phyloP scores from a whole-genome alignment of 352 stramenopile species.

The Globisporangium takayamanum region DNA sequence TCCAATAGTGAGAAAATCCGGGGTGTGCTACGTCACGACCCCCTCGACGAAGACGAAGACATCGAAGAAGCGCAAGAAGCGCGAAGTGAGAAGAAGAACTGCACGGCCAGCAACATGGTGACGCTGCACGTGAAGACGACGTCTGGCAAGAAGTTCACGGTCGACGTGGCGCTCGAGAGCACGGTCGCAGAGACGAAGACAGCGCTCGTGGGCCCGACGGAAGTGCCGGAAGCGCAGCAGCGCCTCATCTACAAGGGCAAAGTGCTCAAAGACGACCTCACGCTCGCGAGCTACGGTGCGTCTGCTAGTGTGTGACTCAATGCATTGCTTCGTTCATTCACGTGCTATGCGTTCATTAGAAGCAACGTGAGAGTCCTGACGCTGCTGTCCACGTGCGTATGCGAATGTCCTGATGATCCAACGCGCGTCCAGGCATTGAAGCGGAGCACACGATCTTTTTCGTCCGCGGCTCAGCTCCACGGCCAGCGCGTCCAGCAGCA shows the following conservation, averaged over 20 bases:
- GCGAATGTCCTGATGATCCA: background rate
- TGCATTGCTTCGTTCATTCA: background rate
- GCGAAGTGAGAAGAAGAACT: background rate
- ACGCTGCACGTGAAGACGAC: constrained; percentile 82
- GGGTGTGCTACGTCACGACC: too few relatives aligned
- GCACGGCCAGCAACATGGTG: constrained; percentile 33
- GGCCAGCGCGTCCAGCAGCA: constrained; percentile 15
- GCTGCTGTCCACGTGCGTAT: background rate
- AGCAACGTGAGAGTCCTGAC: background rate
- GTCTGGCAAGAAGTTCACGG: constrained; percentile 66
- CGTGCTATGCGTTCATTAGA: background rate
- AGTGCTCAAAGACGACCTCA: constrained; percentile 87
- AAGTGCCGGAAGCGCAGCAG: constrained; percentile 71
- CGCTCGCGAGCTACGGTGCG: constrained; percentile 74
- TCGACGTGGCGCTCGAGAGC: constrained; percentile 63
- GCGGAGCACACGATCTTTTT: constrained; percentile 83
- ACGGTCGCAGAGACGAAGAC: constrained; percentile 78
- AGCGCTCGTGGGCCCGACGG: constrained; percentile 54
- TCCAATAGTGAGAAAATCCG: too few relatives aligned
- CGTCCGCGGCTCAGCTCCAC: constrained; percentile 58
- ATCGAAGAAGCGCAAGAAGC: background rate
- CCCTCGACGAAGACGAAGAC: background rate
- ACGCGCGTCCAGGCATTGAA: constrained; percentile 40
- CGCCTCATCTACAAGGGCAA: constrained; percentile 89
- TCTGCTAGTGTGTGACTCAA: background rate